These are phyloP conservation scores for Gentiana macrophylla DNA, from an alignment of 257 asterid genomes.

Conservation along the genomic window DNA sequence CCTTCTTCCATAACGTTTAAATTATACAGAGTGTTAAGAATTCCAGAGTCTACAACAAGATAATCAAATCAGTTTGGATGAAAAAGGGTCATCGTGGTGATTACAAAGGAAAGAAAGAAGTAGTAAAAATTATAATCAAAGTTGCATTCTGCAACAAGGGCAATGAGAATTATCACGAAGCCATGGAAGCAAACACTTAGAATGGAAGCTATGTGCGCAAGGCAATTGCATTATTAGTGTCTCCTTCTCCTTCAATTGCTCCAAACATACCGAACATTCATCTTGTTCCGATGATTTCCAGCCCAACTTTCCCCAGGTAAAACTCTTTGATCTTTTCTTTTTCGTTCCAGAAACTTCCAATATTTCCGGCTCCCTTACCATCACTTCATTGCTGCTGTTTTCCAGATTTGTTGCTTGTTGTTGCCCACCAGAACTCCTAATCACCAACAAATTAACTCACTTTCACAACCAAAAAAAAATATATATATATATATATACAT, in stretches of 20 bases:
- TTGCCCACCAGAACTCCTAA: constrained; percentile 9
- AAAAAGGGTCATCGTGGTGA: no score
- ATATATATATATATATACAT: background rate
- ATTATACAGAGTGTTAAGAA: no score
- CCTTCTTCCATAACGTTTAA: no score
- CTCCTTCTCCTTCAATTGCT: constrained; percentile 28
- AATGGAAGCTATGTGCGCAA: constrained; percentile 65
- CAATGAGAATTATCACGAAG: constrained; percentile 48
- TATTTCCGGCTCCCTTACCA: constrained; percentile 6
- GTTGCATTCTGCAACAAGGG: constrained; percentile 53
- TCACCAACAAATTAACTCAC: background rate
- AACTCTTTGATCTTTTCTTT: constrained; percentile 37
- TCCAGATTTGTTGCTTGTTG: constrained; percentile 12
- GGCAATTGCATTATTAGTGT: constrained; percentile 42
- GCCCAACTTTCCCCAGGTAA: constrained; percentile 42
- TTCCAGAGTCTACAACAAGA: no score
- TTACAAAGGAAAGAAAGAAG: no score
- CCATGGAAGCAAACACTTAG: constrained; percentile 68
- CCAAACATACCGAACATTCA: constrained; percentile 76
- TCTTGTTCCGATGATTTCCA: constrained; percentile 56
- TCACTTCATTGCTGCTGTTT: constrained; percentile 6
- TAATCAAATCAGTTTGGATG: no score
- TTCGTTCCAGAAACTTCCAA: constrained; percentile 18
- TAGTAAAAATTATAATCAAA: background rate
- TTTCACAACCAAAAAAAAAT: no score